Conservation (phyloP, 106 monocot species). For the Apostasia shenzhenica region DNA sequence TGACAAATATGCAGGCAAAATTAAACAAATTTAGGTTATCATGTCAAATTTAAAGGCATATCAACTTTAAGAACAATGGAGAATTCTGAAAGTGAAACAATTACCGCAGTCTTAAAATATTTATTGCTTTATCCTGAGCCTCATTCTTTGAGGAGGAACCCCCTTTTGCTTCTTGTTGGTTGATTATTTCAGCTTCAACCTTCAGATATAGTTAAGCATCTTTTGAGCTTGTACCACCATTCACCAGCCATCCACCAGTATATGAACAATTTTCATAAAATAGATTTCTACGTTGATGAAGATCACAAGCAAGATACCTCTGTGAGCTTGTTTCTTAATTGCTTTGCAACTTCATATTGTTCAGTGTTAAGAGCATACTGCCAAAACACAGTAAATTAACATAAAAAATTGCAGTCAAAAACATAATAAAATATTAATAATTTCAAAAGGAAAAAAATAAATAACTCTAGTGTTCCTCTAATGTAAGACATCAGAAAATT, state of each 20-base stretch:
- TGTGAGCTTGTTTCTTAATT: constrained; percentile 65
- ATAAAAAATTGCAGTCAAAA: neutral
- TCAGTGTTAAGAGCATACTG: constrained; percentile 87
- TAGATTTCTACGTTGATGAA: neutral
- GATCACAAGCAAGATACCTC: constrained; percentile 37
- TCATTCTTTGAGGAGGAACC: constrained; percentile 86
- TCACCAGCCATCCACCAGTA: too few species aligned
- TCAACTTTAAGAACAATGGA: neutral
- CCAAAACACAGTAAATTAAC: neutral
- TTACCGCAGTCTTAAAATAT: constrained; percentile 67
- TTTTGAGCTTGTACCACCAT: neutral
- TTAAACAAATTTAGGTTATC: too few species aligned
- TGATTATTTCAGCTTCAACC: constrained; percentile 75
- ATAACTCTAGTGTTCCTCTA: too few species aligned
- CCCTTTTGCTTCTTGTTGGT: constrained; percentile 66
- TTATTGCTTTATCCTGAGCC: constrained; percentile 83
- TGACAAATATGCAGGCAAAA: too few species aligned
- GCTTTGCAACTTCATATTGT: constrained; percentile 81
- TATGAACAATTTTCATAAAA: neutral
- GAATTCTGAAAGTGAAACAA: constrained; percentile 4
- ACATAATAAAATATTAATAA: too few species aligned
- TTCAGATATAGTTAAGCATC: constrained; percentile 18
- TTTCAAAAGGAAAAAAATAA: too few species aligned
- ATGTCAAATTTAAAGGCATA: too few species aligned
- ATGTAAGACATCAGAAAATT: too few species aligned